Evolutionary conservation across 192 early-diverging fungal genomes (phyloP).

Genomic region (Coemansia sp.): DNA sequence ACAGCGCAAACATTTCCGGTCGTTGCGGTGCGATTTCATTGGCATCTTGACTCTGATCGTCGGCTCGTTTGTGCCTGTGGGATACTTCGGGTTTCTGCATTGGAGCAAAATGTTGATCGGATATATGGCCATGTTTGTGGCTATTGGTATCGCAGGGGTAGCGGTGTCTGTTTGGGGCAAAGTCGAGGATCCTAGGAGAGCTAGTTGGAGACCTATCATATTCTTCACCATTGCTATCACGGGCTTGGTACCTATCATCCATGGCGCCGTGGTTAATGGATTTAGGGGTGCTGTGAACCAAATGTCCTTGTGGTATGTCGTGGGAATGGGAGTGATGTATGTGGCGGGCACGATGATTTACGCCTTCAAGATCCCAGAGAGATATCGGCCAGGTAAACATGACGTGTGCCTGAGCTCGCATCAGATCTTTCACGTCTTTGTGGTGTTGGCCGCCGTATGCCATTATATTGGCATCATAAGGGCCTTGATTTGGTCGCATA

Average conservation of each 20-base stretch:
- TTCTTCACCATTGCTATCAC: slow-evolving; percentile 81
- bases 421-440: slow-evolving; percentile 91
- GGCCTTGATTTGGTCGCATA: slow-evolving; percentile 49
- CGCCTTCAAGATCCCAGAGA: slow-evolving; percentile 77
- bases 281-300: slow-evolving; percentile 54
- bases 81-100: slow-evolving; percentile 62
- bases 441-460: slow-evolving; percentile 70
- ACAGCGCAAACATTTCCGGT: slow-evolving; percentile 34
- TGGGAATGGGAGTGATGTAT: slow-evolving; percentile 75
- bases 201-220: slow-evolving; percentile 71
- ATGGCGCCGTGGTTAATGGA: slow-evolving; percentile 69
- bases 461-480: slow-evolving; percentile 76
- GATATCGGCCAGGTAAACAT: slow-evolving; percentile 79
- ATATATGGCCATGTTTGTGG: slow-evolving; percentile 66
- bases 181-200: slow-evolving; percentile 73
- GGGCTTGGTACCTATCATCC: slow-evolving; percentile 75
- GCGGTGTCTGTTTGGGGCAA: slow-evolving; percentile 60
- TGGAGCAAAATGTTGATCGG: slow-evolving; percentile 50
- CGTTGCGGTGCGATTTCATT: slow-evolving; percentile 82
- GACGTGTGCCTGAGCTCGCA: slow-evolving; percentile 80
- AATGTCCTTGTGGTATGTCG: slow-evolving; percentile 67
- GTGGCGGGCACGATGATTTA: slow-evolving; percentile 84
- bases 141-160: slow-evolving; percentile 68
- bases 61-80: slow-evolving; percentile 55
- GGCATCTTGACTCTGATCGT: slow-evolving; percentile 86